Percentiles rank a stretch among this genome's conserved stretches.
These are phyloP conservation scores for Porcisia deanei DNA, from an alignment of 208 protist genomes.

Conservation along the genomic window DNA sequence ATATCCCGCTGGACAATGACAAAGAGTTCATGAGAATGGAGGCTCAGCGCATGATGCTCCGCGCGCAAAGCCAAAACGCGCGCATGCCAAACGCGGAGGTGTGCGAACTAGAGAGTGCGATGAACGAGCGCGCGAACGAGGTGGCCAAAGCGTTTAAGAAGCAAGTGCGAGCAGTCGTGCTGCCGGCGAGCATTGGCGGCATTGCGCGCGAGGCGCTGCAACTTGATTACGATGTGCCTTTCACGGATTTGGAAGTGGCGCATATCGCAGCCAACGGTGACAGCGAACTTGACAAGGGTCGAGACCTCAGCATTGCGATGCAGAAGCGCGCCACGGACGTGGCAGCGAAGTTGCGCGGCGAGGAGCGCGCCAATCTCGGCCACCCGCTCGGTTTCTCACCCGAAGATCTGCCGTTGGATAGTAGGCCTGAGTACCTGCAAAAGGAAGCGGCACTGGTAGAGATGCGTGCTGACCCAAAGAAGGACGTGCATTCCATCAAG, in stretches of 20 bases:
- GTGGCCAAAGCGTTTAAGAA: constrained; percentile 55
- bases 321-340: constrained; percentile 64
- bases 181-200: constrained; percentile 47
- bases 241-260: constrained; percentile 67
- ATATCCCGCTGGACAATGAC: constrained; percentile 70
- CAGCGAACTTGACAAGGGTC: constrained; percentile 47
- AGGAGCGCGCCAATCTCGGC: constrained; percentile 63
- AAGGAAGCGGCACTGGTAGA: constrained; percentile 55
- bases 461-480: constrained; percentile 49
- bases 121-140: constrained; percentile 66
- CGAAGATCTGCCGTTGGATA: constrained; percentile 67
- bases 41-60: constrained; percentile 51
- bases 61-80: constrained; percentile 40
- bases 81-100: constrained; percentile 38
- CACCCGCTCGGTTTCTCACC: constrained; percentile 61
- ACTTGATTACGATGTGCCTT: constrained; percentile 74
- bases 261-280: constrained; percentile 60
- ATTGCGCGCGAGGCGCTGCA: constrained; percentile 56
- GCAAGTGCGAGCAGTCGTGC: constrained; percentile 38
- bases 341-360: constrained; percentile 53
- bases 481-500: constrained; percentile 41
- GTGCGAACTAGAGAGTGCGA: constrained; percentile 54
- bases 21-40: constrained; percentile 65
- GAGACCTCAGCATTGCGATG: constrained; percentile 65
- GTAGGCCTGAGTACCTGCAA: constrained; percentile 43